Base-by-base conservation (phyloP, 2,329 filamentous ascomycete genomes). In the Blumeria graminis region DNA sequence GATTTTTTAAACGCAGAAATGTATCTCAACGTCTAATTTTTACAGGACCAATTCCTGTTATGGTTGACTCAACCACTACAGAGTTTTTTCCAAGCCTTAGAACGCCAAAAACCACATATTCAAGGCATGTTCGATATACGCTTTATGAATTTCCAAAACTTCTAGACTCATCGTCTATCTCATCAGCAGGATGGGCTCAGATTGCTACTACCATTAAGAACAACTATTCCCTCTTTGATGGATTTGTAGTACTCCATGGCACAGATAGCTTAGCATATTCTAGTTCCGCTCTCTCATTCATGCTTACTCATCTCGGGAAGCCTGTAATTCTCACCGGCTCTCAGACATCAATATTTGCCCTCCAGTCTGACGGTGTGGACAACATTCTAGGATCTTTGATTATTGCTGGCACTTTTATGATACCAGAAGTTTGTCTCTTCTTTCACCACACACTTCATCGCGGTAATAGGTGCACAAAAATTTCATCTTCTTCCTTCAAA, bases 401-500 rank as follows among this genome's bases (percentile, higher is more conserved):
- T 57, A 77, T 86, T 56, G 82, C 82, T 13, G 81, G 81, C 10
- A 81, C 84, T 61, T 84, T 85, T 64, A 81, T 81, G 74, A 82
- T 86, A 55, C 81, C 82, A 0, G 82, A 86, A 68, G 82, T 86
- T 32, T 83, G 80, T 63, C 71, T 86, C 41, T 86, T 83, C 68
- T 86, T 86, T 70, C 81, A 84, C 65, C 78, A 82, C 67, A 78
- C 76, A 61, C 72, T 86, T 18, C 83, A 81, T 63, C 76, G 82
- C 13, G 82, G 82, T 10, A 86, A 84, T 61, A 71, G 82, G 45
- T 72, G 77, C 8, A 84, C 80, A 32, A 86, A 86, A 65, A 74
- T 83, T 32, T 81, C 80, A 28, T 78, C 82, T 6, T 80, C 78
- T 60, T 76, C 80, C 53, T 85, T 84, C 64, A 74, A 76, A 32